phyloP scores from a whole-genome alignment of 176 grass and related monocot species.

The Sorghum bicolor region DNA sequence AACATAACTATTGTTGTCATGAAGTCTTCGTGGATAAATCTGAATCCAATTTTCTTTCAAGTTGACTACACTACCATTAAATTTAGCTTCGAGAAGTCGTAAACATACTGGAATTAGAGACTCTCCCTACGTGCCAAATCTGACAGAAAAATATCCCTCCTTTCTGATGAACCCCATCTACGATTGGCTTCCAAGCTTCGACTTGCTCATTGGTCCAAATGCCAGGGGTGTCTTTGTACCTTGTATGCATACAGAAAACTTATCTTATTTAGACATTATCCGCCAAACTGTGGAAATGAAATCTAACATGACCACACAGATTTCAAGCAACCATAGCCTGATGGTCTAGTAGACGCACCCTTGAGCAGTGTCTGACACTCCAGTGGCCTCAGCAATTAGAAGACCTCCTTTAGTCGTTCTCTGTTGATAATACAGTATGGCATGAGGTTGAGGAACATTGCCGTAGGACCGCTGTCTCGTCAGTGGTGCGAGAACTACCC shows the following conservation, averaged over 20 bases:
- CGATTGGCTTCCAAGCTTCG: slow-evolving; percentile 78
- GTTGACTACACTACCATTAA: not conserved
- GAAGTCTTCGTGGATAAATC: not conserved
- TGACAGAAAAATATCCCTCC: slow-evolving; percentile 74
- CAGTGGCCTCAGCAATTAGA: slow-evolving; percentile 59
- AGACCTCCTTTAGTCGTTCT: slow-evolving; percentile 55
- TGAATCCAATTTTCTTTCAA: slow-evolving; percentile 10
- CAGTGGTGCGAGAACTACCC: slow-evolving; percentile 61
- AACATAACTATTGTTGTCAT: not conserved
- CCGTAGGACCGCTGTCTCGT: slow-evolving; percentile 52
- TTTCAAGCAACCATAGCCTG: slow-evolving; percentile 4
- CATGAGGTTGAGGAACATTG: slow-evolving; percentile 53
- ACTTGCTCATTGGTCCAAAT: slow-evolving; percentile 77
- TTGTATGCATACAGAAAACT: slow-evolving; percentile 12
- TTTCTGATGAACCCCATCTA: slow-evolving; percentile 53
- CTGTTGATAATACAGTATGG: slow-evolving; percentile 57
- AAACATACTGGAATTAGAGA: slow-evolving; percentile 51
- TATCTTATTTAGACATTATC: not conserved
- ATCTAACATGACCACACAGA: not conserved
- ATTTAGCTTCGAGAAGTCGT: not conserved
- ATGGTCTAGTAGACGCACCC: slow-evolving; percentile 38
- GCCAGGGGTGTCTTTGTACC: slow-evolving; percentile 64
- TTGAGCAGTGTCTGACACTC: slow-evolving; percentile 70
- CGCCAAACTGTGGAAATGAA: not conserved
- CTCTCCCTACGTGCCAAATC: slow-evolving; percentile 63